Evolutionary conservation across 495 filamentous ascomycete species (phyloP).

Genomic region (Rusavskia elegans): DNA sequence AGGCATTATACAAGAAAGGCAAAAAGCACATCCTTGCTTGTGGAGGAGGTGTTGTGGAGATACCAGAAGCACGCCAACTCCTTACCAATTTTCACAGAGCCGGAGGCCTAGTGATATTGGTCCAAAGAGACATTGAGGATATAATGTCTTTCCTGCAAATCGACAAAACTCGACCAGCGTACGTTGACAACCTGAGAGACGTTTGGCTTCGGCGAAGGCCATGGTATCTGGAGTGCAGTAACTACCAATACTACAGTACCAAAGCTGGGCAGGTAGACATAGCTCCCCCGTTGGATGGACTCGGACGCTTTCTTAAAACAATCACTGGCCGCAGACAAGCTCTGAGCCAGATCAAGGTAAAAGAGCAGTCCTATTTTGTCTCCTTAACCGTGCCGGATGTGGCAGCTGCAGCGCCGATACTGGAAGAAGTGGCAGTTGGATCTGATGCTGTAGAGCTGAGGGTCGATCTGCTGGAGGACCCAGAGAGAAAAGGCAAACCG

Average conservation of each 20-base stretch:
- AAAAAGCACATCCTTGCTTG: conserved; percentile 77
- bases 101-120: conserved; percentile 78
- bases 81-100: conserved; percentile 56
- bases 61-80: conserved; percentile 60
- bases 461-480: conserved; percentile 80
- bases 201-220: conserved; percentile 87
- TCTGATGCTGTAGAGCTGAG: conserved; percentile 88
- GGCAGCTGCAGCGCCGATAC: conserved; percentile 37
- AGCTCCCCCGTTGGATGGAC: conserved; percentile 55
- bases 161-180: conserved; percentile 86
- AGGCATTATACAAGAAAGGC: conserved; percentile 55
- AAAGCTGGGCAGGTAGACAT: conserved; percentile 35
- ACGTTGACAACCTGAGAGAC: conserved; percentile 81
- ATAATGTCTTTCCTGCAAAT: conserved; percentile 80
- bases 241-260: conserved; percentile 82
- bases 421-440: conserved; percentile 63
- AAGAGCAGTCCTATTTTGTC: conserved; percentile 78
- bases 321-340: conserved; percentile 55
- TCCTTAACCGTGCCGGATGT: conserved; percentile 74
- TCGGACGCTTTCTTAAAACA: conserved; percentile 56
- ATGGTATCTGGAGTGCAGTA: conserved; percentile 88
- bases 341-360: conserved; percentile 48
- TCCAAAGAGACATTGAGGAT: conserved; percentile 74
- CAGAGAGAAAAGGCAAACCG: conserved; percentile 36
- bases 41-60: conserved; percentile 87